These are phyloP conservation scores for Curvularia hawaiiensis DNA, from an alignment of 2,329 filamentous ascomycete species.

Conservation along the genomic window DNA sequence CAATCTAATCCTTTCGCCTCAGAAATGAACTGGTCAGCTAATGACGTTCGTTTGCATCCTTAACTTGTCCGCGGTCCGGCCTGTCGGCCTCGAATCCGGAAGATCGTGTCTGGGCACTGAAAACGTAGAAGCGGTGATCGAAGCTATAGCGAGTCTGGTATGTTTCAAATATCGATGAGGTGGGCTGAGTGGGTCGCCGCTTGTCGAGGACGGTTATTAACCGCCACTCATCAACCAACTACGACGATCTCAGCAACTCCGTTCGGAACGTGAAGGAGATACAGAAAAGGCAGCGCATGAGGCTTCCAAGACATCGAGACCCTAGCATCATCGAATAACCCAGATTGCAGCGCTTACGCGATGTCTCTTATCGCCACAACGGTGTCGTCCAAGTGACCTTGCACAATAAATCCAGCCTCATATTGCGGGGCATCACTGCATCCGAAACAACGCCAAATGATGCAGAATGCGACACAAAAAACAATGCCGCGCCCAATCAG, in stretches of 20 bases:
- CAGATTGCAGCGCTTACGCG: background rate
- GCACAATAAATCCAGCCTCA: conserved; percentile 6
- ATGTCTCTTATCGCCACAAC: background rate
- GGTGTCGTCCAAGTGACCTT: conserved; percentile 4
- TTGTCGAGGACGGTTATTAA: conserved; percentile 8
- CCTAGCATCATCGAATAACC: background rate
- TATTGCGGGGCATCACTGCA: conserved; percentile 21
- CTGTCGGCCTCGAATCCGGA: background rate
- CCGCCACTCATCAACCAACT: background rate
- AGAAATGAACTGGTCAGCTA: background rate
- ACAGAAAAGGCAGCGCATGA: background rate
- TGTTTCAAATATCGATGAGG: conserved; percentile 19
- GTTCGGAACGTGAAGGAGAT: background rate
- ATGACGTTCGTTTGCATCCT: conserved; percentile 17
- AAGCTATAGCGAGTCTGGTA: background rate
- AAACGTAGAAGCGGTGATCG: background rate
- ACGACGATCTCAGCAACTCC: background rate
- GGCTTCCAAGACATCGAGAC: background rate
- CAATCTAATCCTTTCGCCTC: conserved; percentile 16
- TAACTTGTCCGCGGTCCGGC: background rate
- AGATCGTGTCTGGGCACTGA: background rate
- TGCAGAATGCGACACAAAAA: conserved; percentile 22
- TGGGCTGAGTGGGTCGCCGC: background rate
- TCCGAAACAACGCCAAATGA: conserved; percentile 20
- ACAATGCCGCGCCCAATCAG: conserved; percentile 23